phyloP scores from a whole-genome alignment of 2,329 filamentous ascomycete species.

The Cucurbitaria berberidis region DNA sequence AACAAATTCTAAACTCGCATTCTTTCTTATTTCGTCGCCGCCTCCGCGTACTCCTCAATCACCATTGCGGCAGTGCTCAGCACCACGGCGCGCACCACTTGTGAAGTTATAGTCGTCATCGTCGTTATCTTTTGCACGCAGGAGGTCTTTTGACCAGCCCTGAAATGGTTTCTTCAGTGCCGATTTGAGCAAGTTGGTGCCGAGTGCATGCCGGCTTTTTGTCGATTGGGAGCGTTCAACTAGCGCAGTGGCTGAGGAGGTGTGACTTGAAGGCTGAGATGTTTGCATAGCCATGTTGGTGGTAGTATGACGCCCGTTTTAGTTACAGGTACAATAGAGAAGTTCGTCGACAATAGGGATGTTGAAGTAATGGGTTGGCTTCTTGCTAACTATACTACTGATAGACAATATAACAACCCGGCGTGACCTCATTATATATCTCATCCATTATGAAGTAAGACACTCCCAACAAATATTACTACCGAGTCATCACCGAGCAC shows the following conservation, averaged over 20 bases:
- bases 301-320: neutral
- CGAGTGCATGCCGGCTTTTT: conserved; percentile 5
- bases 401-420: neutral
- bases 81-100: conserved; percentile 27
- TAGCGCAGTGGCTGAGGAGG: conserved; percentile 8
- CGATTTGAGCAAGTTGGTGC: conserved; percentile 21
- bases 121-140: conserved; percentile 39
- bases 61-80: conserved; percentile 12
- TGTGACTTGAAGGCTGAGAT: conserved; percentile 8
- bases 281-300: conserved; percentile 10
- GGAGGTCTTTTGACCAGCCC: conserved; percentile 42
- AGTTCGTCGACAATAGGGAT: neutral
- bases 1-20: neutral
- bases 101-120: conserved; percentile 49
- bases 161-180: conserved; percentile 44
- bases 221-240: neutral
- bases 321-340: neutral
- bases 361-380: neutral
- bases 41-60: neutral
- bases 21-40: neutral
- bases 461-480: conserved; percentile 2
- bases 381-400: neutral
- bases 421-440: conserved; percentile 1
- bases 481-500: conserved; percentile 21
- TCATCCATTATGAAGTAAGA: neutral